phyloP scores from a whole-genome alignment of 148 eudicot genomes.

The Amaranthus palmeri region DNA sequence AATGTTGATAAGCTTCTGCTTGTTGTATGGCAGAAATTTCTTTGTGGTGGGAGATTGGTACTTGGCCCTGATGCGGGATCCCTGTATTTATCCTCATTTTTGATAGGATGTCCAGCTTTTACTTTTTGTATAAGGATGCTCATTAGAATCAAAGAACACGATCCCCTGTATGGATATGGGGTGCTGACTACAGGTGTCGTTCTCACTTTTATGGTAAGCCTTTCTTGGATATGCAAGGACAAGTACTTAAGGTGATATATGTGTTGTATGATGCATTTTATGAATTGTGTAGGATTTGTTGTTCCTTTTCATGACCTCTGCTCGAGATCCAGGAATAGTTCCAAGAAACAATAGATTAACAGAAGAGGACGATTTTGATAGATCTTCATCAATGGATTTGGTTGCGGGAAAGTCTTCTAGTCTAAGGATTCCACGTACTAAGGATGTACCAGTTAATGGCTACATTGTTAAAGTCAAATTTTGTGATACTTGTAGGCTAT shows the following conservation, averaged over 20 bases:
- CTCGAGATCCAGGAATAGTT: constrained; percentile 82
- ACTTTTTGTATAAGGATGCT: constrained; percentile 65
- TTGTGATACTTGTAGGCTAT: constrained; percentile 81
- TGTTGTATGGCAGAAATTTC: constrained; percentile 56
- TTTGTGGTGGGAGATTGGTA: constrained; percentile 86
- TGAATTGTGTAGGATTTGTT: constrained; percentile 49
- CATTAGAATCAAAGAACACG: constrained; percentile 37
- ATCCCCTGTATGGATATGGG: constrained; percentile 42
- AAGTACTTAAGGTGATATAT: neutral
- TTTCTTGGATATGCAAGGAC: constrained; percentile 3
- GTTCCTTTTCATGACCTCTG: constrained; percentile 64
- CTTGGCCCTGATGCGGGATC: constrained; percentile 85
- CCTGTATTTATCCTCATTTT: constrained; percentile 45
- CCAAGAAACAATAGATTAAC: constrained; percentile 53
- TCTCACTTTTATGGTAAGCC: constrained; percentile 58
- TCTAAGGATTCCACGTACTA: constrained; percentile 58
- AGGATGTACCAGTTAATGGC: constrained; percentile 64
- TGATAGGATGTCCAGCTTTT: constrained; percentile 65
- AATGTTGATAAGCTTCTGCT: constrained; percentile 3
- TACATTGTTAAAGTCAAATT: constrained; percentile 63
- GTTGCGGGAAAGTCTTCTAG: constrained; percentile 30
- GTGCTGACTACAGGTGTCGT: constrained; percentile 48
- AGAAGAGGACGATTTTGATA: constrained; percentile 36
- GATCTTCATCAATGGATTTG: constrained; percentile 49
- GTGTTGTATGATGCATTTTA: constrained; percentile 3